Conservation (phyloP, 139 green algal species). For the Mesostigma viride region DNA sequence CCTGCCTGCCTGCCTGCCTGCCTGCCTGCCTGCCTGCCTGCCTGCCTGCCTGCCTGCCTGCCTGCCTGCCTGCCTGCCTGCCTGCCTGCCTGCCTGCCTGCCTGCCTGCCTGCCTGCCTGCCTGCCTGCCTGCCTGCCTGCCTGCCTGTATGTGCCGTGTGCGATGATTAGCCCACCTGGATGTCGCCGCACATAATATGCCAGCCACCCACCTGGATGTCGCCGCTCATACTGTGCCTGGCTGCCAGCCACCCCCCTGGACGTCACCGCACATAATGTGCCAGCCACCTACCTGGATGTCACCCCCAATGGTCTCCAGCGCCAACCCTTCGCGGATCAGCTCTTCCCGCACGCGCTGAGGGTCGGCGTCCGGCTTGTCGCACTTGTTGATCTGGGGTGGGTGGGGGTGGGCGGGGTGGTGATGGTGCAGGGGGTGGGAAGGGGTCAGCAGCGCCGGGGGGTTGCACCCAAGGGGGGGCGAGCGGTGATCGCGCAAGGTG, state of each 20-base stretch:
- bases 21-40: too few species aligned
- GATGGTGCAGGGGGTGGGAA: not conserved
- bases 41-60: too few species aligned
- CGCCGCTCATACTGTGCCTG: not conserved
- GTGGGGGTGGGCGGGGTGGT: slow-evolving; percentile 48
- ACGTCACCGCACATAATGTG: not conserved
- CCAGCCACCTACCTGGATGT: slow-evolving; percentile 42
- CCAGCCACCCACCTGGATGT: not conserved
- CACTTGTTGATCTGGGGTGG: slow-evolving; percentile 42
- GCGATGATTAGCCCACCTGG: not conserved
- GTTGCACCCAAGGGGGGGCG: not conserved
- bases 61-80: too few species aligned
- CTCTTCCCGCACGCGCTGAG: slow-evolving; percentile 48
- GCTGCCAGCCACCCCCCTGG: not conserved
- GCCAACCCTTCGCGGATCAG: slow-evolving; percentile 60
- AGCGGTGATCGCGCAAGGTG: too few species aligned
- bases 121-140: too few species aligned
- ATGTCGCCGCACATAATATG: not conserved
- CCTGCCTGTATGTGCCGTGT: too few species aligned
- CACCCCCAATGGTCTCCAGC: slow-evolving; percentile 73
- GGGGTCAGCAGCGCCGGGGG: not conserved
- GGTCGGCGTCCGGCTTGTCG: slow-evolving; percentile 33
- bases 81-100: too few species aligned
- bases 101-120: too few species aligned
- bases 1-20: too few species aligned